Percentiles rank a stretch among this genome's conserved stretches.
Evolutionary conservation across 2,329 filamentous ascomycete species (phyloP).

Genomic region (Talaromyces marneffei): DNA sequence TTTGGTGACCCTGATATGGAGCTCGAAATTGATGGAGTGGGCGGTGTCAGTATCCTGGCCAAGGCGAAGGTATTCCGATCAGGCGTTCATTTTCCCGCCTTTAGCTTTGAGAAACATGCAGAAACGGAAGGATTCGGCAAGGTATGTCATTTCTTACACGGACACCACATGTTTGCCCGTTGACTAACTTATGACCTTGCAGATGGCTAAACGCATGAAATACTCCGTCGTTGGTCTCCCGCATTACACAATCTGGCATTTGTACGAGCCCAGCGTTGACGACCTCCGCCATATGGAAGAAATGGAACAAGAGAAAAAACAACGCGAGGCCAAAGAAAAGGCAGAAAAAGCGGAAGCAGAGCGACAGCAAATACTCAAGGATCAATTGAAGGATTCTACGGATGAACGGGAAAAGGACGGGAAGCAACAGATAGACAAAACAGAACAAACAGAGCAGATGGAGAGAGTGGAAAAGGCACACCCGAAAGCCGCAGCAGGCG

Average conservation of each 20-base stretch:
- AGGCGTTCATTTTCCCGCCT: slow-evolving; percentile 94
- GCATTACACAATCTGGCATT: slow-evolving; percentile 98
- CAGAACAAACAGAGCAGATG: slow-evolving; percentile 39
- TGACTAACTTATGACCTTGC: not conserved
- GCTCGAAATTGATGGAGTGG: slow-evolving; percentile 98
- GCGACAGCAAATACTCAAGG: slow-evolving; percentile 69
- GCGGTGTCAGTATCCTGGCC: slow-evolving; percentile 92
- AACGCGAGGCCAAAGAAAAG: slow-evolving; percentile 72
- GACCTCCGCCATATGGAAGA: slow-evolving; percentile 98
- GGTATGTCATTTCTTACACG: slow-evolving; percentile 49
- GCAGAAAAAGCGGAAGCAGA: slow-evolving; percentile 68
- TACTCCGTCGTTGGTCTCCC: slow-evolving; percentile 93
- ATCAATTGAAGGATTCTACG: slow-evolving; percentile 69
- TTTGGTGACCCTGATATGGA: slow-evolving; percentile 99
- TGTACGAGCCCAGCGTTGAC: slow-evolving; percentile 98
- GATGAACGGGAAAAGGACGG: slow-evolving; percentile 89
- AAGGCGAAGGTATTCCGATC: slow-evolving; percentile 93
- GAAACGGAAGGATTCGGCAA: slow-evolving; percentile 99
- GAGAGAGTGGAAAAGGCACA: not conserved
- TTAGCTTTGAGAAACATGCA: slow-evolving; percentile 97
- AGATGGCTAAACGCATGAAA: slow-evolving; percentile 97
- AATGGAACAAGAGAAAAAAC: slow-evolving; percentile 83
- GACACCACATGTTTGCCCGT: too few species aligned
- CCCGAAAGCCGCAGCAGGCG: not conserved
- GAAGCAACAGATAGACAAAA: slow-evolving; percentile 49